Evolutionary conservation across 306 rosid species (phyloP).

Genomic region (Biancaea sappan): DNA sequence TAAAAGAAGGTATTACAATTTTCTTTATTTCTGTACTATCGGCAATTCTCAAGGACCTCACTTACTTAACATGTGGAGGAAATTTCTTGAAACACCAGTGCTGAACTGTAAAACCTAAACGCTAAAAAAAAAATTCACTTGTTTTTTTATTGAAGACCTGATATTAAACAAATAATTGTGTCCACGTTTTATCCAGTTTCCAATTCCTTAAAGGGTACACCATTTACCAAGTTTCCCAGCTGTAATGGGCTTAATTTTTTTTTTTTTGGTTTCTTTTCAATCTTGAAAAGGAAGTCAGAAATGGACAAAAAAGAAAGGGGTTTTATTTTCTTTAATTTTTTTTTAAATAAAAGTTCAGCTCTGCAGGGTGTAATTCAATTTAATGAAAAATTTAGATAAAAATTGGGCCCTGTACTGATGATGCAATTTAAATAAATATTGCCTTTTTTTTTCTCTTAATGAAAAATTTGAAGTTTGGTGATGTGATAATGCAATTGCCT

Average conservation of each 20-base stretch:
- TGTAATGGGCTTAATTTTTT: background rate
- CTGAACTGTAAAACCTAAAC: too few relatives aligned
- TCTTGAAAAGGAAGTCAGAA: background rate
- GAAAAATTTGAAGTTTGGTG: background rate
- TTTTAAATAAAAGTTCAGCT: too few relatives aligned
- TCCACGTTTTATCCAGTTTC: background rate
- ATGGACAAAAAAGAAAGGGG: background rate
- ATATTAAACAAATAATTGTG: too few relatives aligned
- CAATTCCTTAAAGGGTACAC: background rate
- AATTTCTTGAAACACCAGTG: too few relatives aligned
- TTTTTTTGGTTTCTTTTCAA: background rate
- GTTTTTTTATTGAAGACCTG: too few relatives aligned
- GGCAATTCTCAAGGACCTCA: too few relatives aligned
- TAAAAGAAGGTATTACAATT: background rate
- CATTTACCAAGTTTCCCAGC: background rate
- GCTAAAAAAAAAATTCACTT: too few relatives aligned
- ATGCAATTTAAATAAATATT: too few relatives aligned
- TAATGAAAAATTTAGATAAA: too few relatives aligned
- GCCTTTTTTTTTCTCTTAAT: background rate
- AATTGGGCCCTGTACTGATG: background rate
- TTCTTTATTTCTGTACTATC: background rate
- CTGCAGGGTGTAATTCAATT: too few relatives aligned
- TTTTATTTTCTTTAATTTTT: too few relatives aligned
- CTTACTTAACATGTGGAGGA: too few relatives aligned
- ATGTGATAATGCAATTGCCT: constrained; percentile 3